Base-by-base conservation (phyloP, 1,284 basidiomycete genomes). In the Tilletia indica region DNA sequence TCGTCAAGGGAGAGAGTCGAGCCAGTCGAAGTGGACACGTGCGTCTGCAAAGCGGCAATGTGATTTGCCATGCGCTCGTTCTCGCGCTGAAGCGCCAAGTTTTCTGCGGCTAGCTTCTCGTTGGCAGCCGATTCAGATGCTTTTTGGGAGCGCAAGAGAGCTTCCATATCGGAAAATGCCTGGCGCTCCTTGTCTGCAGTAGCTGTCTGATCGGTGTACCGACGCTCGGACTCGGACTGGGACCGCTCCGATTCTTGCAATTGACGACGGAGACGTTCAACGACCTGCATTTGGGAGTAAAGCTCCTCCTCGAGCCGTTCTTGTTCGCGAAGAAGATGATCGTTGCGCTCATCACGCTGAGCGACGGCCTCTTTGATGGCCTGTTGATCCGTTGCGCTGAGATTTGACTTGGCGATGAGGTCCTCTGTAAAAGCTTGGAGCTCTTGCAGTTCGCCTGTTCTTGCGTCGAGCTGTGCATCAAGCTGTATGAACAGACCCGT, bases 161-260 rank as follows among this genome's bases (percentile, higher is more conserved):
- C 72, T 48, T 80, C 79, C n/a, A 74, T 77, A 42, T 80, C 79
- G 19, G 68, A 63, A 67, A 76, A 80, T 72, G 78, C 80, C 68
- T 81, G 76, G 2, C 80, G 70, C 68, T 81, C 80, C 71, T 80
- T 81, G 68, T 81, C 80, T 71, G 75, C 71, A 54, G 78, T 79
- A 21, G 76, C 73, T 4, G 70, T 78, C 67, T 76, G 67, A 36
- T 81, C 80, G 34, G 68, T 64, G 64, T 77, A 77, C 21, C 76
- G 71, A 19, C 76, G 76, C 45, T 81, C 80, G 31, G 79, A 73
- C 58, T 79, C 78, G 64, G 66, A 70, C 48, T 73, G 73, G 45
- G 73, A 68, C 19, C 69, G 71, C 49, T 80, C 80, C 34, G 70
- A 73, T 42, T 81, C 80, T 36, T 75, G 61, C 12, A 79, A 71